Evolutionary conservation across 2,329 filamentous ascomycete genomes (phyloP).

Genomic region (Colletotrichum navitas): DNA sequence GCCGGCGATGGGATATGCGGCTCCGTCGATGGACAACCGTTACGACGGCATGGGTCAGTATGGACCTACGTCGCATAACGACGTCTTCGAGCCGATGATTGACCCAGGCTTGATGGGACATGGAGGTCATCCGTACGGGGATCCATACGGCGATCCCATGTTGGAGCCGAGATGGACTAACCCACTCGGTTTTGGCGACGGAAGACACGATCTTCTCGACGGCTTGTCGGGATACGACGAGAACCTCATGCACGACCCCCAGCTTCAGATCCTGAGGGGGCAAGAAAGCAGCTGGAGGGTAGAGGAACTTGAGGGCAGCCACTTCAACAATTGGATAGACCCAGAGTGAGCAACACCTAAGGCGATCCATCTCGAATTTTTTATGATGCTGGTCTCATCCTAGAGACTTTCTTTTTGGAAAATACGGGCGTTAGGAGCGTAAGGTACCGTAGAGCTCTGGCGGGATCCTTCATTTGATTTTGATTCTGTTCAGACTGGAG

Average conservation of each 20-base stretch:
- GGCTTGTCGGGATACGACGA: conserved; percentile 44
- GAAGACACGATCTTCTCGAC: conserved; percentile 39
- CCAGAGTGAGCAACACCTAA: conserved; percentile 43
- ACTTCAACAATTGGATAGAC: conserved; percentile 51
- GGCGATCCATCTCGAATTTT: neutral
- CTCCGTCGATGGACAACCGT: conserved; percentile 36
- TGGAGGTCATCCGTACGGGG: conserved; percentile 38
- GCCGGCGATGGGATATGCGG: conserved; percentile 45
- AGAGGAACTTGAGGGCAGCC: conserved; percentile 49
- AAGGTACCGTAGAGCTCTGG: conserved; percentile 9
- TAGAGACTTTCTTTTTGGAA: neutral
- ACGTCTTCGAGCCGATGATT: conserved; percentile 43
- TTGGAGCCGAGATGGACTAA: conserved; percentile 39
- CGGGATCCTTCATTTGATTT: neutral
- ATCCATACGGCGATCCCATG: conserved; percentile 36
- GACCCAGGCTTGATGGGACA: conserved; percentile 40
- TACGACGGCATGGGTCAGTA: conserved; percentile 42
- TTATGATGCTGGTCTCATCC: neutral
- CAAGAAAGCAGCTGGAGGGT: conserved; percentile 53
- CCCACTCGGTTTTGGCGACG: conserved; percentile 32
- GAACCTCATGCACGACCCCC: conserved; percentile 41
- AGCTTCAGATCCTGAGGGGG: conserved; percentile 49
- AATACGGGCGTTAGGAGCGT: conserved; percentile 16
- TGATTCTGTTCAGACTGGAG: conserved; percentile 18
- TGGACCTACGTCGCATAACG: conserved; percentile 36